Evolutionary conservation across 164 flowering plant genomes (phyloP), one percentile per base, ranked within the genome.

Genomic region (Magnolia officinalis): DNA sequence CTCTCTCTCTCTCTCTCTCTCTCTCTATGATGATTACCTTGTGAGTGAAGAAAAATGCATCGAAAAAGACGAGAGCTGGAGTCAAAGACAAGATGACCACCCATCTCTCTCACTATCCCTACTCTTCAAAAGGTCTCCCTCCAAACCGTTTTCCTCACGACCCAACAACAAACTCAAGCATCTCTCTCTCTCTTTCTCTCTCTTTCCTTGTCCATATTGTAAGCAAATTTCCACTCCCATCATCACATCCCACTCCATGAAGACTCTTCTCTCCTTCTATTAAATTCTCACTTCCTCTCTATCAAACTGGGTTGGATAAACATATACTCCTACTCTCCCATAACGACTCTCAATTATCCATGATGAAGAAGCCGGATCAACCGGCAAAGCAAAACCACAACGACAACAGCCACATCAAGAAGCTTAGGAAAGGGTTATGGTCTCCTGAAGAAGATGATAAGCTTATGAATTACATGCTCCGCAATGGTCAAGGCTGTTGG

Each of bases 361-460:
- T 55, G 71, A 88, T 86, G 90, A 87, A 85, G 80, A 89, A 79
- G 85, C 87, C 87, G 29, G 85, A 87, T 65, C 75, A 68, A 21
- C 73, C 75, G 70, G 83, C 79, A n/a, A 83, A 81, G 70, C 76
- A 37, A 78, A 78, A 26, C 50, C 71, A 16, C 52, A 79, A 73
- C 64, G 61, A 16, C 21, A 70, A 50, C 55, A 71, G 45, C 21
- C n/a, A 50, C 70, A 59, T 11, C 61, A 55, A 72, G 31, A 88
- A 89, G 85, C 82, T 89, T 6, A 81, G 90, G 73, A 90, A 89
- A 74, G 95, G 95, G 0, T 76, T 90, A 70, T 90, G 95, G 95
- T 90, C 95, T 2, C 92, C 95, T 0, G 95, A 90, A 75, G 92
- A 89, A 74, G 95, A 90, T 67, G 95, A 90, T 74, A 89, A 89